Percentiles rank a stretch among this genome's conserved stretches.
phyloP scores from a whole-genome alignment of 1,284 basidiomycete genomes.

The Earliella scabrosa region DNA sequence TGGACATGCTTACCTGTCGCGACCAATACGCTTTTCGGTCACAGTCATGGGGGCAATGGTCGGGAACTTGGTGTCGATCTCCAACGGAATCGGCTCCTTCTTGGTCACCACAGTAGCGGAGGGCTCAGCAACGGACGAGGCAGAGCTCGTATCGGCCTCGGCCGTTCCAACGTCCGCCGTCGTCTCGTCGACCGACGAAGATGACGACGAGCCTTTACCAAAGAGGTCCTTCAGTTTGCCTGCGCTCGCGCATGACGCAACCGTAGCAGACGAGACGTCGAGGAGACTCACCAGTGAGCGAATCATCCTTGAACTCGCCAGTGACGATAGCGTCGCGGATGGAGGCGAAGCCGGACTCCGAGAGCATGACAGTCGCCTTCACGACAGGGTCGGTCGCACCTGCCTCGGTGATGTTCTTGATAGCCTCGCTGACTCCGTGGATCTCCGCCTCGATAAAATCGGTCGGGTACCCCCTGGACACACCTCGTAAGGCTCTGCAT shows the following conservation, averaged over 20 bases:
- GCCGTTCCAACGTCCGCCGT: constrained; percentile 22
- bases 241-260: constrained; percentile 32
- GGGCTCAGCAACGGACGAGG: constrained; percentile 32
- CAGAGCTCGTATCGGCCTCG: constrained; percentile 26
- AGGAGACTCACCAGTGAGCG: constrained; percentile 61
- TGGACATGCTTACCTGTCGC: constrained; percentile 58
- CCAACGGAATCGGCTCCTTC: constrained; percentile 63
- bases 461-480: constrained; percentile 62
- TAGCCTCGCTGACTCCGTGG: constrained; percentile 68
- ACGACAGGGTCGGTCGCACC: constrained; percentile 76
- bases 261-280: constrained; percentile 4
- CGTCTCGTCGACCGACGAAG: constrained; percentile 19
- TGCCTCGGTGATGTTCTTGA: constrained; percentile 74
- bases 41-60: constrained; percentile 73
- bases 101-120: constrained; percentile 32
- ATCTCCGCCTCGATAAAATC: constrained; percentile 73
- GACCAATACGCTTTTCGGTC: constrained; percentile 72
- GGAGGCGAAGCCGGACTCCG: constrained; percentile 83
- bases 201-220: constrained; percentile 57
- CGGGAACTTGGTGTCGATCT: constrained; percentile 63
- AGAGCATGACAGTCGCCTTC: constrained; percentile 80
- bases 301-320: constrained; percentile 79
- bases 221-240: constrained; percentile 89
- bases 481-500: constrained; percentile 3
- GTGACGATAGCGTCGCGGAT: constrained; percentile 78